Evolutionary conservation across 176 grass and related monocot genomes (phyloP).

Genomic region (Oryza coarctata): DNA sequence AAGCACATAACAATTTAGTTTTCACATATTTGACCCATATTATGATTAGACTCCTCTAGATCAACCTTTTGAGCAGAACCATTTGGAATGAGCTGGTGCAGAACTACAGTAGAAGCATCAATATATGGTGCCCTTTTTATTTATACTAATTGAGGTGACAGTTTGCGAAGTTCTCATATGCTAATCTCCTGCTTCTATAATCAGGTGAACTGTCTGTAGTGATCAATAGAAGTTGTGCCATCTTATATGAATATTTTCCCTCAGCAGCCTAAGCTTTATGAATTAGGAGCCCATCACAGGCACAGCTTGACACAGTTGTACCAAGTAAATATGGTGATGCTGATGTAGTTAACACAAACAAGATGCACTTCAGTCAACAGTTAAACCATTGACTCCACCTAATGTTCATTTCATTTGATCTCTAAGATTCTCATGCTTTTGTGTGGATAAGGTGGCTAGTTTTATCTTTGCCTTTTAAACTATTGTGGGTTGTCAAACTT

Average conservation of each 20-base stretch:
- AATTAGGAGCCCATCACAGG: neutral
- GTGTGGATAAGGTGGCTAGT: constrained; percentile 10
- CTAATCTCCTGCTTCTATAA: neutral
- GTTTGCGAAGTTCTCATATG: neutral
- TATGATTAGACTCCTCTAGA: neutral
- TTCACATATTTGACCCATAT: neutral
- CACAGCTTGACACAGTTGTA: neutral
- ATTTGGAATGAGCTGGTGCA: neutral
- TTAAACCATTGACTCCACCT: neutral
- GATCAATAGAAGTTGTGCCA: neutral
- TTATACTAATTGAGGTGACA: neutral
- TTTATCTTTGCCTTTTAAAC: constrained; percentile 15
- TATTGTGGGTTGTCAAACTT: neutral
- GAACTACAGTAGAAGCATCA: neutral
- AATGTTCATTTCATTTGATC: constrained; percentile 12
- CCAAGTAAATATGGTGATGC: constrained; percentile 6
- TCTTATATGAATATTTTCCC: neutral
- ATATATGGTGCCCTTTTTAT: neutral
- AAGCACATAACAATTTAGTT: neutral
- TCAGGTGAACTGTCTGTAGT: neutral
- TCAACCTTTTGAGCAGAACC: neutral
- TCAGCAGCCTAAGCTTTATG: neutral
- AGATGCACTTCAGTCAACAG: neutral
- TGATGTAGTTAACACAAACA: constrained; percentile 13
- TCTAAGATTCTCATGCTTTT: constrained; percentile 2